Evolutionary conservation across 768 basidiomycete genomes (phyloP).

Genomic region (Xerocomellus dryophilus): DNA sequence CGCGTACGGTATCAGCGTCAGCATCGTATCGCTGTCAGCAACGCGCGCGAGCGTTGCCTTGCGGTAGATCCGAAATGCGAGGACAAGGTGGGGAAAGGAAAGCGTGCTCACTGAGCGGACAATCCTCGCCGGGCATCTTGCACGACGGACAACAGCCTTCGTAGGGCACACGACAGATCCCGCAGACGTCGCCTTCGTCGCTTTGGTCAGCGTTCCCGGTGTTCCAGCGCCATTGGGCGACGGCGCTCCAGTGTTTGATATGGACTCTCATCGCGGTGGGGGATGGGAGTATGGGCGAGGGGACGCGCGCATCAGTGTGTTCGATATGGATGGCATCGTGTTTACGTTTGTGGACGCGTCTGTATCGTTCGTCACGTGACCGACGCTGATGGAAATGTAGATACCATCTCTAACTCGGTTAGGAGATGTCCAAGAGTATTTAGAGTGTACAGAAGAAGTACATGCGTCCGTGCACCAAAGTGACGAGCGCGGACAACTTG

Average conservation of each 20-base stretch:
- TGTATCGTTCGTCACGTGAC: neutral
- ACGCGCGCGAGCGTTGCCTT: neutral
- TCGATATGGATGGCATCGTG: neutral
- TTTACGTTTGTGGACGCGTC: slow-evolving; percentile 1
- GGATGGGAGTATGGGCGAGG: neutral
- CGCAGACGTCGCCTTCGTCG: slow-evolving; percentile 67
- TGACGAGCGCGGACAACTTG: neutral
- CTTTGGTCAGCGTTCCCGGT: slow-evolving; percentile 37
- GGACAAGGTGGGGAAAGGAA: neutral
- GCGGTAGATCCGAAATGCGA: neutral
- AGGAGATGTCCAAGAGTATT: neutral
- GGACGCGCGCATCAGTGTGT: neutral
- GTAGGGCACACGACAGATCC: slow-evolving; percentile 87
- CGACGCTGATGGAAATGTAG: no score
- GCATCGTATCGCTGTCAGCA: neutral
- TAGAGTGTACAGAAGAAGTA: neutral
- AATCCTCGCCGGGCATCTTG: slow-evolving; percentile 95
- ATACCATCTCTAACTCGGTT: no score
- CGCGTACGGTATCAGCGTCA: neutral
- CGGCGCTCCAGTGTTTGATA: slow-evolving; percentile 83
- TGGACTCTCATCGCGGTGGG: slow-evolving; percentile 60
- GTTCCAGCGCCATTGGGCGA: slow-evolving; percentile 90
- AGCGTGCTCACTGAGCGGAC: slow-evolving; percentile 71
- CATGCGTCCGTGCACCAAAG: neutral
- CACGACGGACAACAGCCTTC: slow-evolving; percentile 96